A percentile compares a stretch with the other conserved stretches of the same genome.
Evolutionary conservation across 345 rosid species (phyloP).

Genomic region (Adansonia digitata): DNA sequence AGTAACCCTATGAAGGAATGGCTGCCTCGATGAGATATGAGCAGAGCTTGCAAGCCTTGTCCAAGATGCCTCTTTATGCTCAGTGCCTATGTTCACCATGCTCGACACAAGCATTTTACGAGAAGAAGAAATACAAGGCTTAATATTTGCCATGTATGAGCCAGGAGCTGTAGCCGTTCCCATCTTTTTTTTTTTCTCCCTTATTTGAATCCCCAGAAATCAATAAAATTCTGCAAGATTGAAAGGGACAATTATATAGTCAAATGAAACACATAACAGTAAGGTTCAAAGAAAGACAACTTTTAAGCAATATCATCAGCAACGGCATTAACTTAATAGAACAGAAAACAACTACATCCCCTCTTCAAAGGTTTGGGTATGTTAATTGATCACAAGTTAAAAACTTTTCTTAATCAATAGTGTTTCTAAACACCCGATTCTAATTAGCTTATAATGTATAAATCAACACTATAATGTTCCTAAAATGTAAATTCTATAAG

Average conservation of each 20-base stretch:
- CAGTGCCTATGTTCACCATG: conserved; percentile 14
- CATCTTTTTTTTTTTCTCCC: conserved; percentile 24
- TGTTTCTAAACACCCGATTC: not conserved
- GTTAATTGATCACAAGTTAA: not conserved
- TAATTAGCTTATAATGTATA: not conserved
- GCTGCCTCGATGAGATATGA: conserved; percentile 30
- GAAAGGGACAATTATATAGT: not conserved
- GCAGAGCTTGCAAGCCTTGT: conserved; percentile 34
- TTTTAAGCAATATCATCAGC: not conserved
- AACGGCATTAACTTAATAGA: not conserved
- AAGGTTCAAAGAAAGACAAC: not conserved
- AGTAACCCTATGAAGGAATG: conserved; percentile 19
- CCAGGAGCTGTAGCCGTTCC: conserved; percentile 31
- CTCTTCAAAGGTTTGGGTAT: not conserved
- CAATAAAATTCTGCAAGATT: not conserved
- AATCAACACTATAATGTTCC: not conserved
- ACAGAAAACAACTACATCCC: not conserved
- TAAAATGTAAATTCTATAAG: not conserved
- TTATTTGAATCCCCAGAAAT: conserved; percentile 3
- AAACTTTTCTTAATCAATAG: not conserved
- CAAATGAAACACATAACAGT: not conserved
- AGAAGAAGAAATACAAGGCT: conserved; percentile 27
- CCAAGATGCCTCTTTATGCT: conserved; percentile 28
- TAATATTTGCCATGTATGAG: conserved; percentile 30
- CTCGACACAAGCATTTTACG: conserved; percentile 13